A percentile compares a stretch with the other conserved stretches of the same genome.
Conservation (phyloP, 352 stramenopile genomes). For the Plasmopara muralis region DNA sequence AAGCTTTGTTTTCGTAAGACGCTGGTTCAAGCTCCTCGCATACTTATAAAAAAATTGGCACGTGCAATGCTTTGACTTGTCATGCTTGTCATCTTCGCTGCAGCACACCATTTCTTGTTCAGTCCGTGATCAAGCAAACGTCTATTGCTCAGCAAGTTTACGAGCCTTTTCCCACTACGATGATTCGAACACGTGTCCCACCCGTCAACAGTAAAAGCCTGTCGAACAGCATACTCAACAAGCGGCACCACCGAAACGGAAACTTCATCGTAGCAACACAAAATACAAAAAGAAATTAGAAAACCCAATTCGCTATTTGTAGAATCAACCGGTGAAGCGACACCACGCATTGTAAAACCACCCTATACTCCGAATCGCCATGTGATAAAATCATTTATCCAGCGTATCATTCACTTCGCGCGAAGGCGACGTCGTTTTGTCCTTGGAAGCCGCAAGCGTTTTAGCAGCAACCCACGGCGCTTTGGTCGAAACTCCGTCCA, state of each 20-base stretch:
- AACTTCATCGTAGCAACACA: too few species aligned
- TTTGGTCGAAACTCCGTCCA: constrained; percentile 50
- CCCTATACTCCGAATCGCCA: not conserved
- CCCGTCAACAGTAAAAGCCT: constrained; percentile 11
- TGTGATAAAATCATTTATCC: not conserved
- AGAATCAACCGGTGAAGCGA: too few species aligned
- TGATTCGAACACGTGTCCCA: too few species aligned
- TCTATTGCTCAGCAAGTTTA: too few species aligned
- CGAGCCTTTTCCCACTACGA: too few species aligned
- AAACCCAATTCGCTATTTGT: not conserved
- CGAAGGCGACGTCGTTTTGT: not conserved
- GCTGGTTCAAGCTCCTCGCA: too few species aligned
- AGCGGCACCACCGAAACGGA: not conserved
- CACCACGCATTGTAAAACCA: not conserved
- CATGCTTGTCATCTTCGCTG: too few species aligned
- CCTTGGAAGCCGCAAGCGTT: not conserved
- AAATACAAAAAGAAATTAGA: not conserved
- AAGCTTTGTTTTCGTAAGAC: too few species aligned
- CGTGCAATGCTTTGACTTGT: too few species aligned
- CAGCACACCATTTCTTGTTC: too few species aligned
- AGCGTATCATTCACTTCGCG: not conserved
- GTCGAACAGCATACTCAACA: constrained; percentile 26
- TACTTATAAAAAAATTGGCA: too few species aligned
- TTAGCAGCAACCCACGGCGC: constrained; percentile 47
- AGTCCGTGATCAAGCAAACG: too few species aligned